These are phyloP conservation scores for Westerdykella aurantiaca DNA, from an alignment of 2,329 filamentous ascomycete genomes.

Conservation along the genomic window DNA sequence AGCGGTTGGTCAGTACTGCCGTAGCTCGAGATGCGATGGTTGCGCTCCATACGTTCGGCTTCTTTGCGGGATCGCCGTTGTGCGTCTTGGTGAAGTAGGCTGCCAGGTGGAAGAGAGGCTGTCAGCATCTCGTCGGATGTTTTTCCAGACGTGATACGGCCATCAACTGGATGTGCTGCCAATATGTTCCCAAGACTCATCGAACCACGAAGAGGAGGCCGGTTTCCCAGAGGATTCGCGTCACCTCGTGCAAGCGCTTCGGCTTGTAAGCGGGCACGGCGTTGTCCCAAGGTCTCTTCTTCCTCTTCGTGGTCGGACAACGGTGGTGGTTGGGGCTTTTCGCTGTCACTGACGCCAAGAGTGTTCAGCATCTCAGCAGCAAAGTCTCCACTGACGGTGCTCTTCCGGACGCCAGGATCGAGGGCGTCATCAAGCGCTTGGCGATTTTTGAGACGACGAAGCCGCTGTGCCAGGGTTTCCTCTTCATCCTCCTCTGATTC, in stretches of 20 bases:
- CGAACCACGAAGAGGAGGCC: slow-evolving; percentile 37
- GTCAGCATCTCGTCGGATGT: slow-evolving; percentile 32
- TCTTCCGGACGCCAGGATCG: slow-evolving; percentile 35
- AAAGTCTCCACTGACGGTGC: slow-evolving; percentile 60
- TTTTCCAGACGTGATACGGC: slow-evolving; percentile 29
- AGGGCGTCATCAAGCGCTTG: slow-evolving; percentile 45
- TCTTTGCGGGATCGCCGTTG: slow-evolving; percentile 34
- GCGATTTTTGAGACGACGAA: slow-evolving; percentile 58
- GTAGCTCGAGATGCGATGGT: slow-evolving; percentile 28
- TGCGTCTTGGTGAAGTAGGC: slow-evolving; percentile 38
- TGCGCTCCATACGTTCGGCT: slow-evolving; percentile 30
- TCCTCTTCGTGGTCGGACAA: slow-evolving; percentile 42
- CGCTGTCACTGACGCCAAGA: slow-evolving; percentile 23
- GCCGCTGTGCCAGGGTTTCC: slow-evolving; percentile 61
- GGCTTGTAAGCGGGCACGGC: slow-evolving; percentile 66
- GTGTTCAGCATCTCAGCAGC: slow-evolving; percentile 60
- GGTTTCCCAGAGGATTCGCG: slow-evolving; percentile 16
- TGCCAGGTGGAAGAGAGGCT: slow-evolving; percentile 34
- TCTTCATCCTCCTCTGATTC: slow-evolving; percentile 44
- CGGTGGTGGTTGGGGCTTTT: slow-evolving; percentile 24
- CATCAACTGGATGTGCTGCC: slow-evolving; percentile 47
- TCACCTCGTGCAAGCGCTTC: slow-evolving; percentile 53
- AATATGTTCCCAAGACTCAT: slow-evolving; percentile 60
- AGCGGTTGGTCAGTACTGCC: slow-evolving; percentile 25
- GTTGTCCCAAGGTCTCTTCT: slow-evolving; percentile 74